phyloP scores from a whole-genome alignment of 768 basidiomycete genomes.

The Kwoniella shandongensis region DNA sequence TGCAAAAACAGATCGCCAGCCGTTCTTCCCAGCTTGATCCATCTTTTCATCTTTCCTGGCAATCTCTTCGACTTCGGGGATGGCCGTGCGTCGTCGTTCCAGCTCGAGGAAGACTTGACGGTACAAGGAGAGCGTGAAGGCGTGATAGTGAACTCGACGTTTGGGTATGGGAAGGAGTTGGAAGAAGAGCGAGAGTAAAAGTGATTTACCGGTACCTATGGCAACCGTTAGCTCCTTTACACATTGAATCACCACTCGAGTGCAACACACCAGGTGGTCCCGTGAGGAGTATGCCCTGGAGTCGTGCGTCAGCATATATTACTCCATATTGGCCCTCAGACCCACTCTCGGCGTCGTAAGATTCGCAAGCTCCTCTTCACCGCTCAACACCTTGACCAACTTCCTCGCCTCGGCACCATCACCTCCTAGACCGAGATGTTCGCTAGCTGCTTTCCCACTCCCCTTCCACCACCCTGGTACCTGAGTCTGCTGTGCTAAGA shows the following conservation, averaged over 20 bases:
- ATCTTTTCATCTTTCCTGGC: slow-evolving; percentile 34
- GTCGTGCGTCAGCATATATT: neutral
- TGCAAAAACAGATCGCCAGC: slow-evolving; percentile 51
- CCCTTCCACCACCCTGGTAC: slow-evolving; percentile 29
- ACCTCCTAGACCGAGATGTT: slow-evolving; percentile 18
- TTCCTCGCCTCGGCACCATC: slow-evolving; percentile 35
- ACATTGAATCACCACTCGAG: neutral
- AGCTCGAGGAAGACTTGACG: slow-evolving; percentile 62
- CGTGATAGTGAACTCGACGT: slow-evolving; percentile 62
- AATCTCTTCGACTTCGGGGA: slow-evolving; percentile 2
- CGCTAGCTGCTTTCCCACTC: slow-evolving; percentile 33
- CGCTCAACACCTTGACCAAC: slow-evolving; percentile 57
- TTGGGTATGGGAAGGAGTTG: slow-evolving; percentile 61
- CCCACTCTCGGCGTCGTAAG: slow-evolving; percentile 61
- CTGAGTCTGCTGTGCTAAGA: slow-evolving; percentile 25
- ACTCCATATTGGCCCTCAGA: slow-evolving; percentile 18
- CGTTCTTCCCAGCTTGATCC: slow-evolving; percentile 42
- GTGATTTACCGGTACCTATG: slow-evolving; percentile 60
- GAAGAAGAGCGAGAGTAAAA: slow-evolving; percentile 63
- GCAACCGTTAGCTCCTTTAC: slow-evolving; percentile 2
- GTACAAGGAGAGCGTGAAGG: slow-evolving; percentile 62
- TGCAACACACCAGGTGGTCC: slow-evolving; percentile 57
- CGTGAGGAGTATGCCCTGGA: slow-evolving; percentile 59
- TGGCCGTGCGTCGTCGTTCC: slow-evolving; percentile 42
- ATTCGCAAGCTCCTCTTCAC: slow-evolving; percentile 60